Percentiles rank a stretch among this genome's conserved stretches.
These are phyloP conservation scores for Rhodomyrtus tomentosa DNA, from an alignment of 345 rosid genomes.

Conservation along the genomic window DNA sequence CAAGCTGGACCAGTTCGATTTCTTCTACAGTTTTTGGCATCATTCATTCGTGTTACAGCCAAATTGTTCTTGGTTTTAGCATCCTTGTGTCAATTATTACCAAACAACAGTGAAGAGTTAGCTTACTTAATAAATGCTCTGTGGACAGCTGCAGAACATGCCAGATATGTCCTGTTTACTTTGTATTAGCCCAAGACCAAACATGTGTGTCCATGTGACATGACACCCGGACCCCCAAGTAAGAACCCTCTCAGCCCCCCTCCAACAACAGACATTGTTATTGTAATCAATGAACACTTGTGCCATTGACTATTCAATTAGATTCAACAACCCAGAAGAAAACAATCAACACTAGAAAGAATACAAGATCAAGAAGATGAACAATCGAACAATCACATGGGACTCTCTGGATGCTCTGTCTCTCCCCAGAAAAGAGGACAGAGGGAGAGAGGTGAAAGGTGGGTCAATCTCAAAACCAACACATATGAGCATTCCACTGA, in stretches of 20 bases:
- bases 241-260: background rate
- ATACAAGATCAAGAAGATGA: background rate
- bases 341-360: background rate
- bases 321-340: background rate
- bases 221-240: background rate
- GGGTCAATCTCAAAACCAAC: background rate
- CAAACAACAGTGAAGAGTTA: background rate
- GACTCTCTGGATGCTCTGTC: background rate
- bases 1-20: background rate
- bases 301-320: background rate
- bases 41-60: background rate
- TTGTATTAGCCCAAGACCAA: background rate
- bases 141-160: background rate
- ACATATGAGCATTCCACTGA: background rate
- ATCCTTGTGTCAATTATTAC: background rate
- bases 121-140: background rate
- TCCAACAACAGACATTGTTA: background rate
- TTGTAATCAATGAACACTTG: background rate
- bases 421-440: background rate
- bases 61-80: background rate
- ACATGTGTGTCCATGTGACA: slow-evolving; percentile 10
- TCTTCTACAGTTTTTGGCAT: background rate
- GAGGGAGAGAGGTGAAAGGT: background rate
- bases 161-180: background rate
- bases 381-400: background rate